A percentile compares a stretch with the other conserved stretches of the same genome.
Evolutionary conservation across 106 monocot species (phyloP).

Genomic region (Allium cepa): DNA sequence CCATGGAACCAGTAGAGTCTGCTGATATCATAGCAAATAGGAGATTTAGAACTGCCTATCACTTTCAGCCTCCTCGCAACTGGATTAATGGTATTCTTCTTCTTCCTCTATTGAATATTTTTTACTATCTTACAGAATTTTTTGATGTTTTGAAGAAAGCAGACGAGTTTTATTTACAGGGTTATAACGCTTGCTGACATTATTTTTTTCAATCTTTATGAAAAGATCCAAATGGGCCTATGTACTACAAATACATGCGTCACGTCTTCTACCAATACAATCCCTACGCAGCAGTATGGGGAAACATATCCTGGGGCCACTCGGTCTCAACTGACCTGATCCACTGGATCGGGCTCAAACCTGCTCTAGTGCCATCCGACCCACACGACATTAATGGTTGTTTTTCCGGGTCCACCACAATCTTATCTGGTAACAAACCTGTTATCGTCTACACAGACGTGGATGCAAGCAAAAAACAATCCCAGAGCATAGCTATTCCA

Average conservation of each 20-base stretch:
- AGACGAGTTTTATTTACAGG: background rate
- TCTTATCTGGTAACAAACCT: conserved; percentile 23
- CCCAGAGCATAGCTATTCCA: conserved; percentile 51
- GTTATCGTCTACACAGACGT: conserved; percentile 54
- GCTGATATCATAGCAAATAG: background rate
- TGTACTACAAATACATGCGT: conserved; percentile 5
- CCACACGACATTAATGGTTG: conserved; percentile 49
- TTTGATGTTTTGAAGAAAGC: background rate
- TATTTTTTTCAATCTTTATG: background rate
- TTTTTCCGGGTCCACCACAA: conserved; percentile 59
- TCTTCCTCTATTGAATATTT: background rate
- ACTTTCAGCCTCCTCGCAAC: background rate
- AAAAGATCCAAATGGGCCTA: background rate
- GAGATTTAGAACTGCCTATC: background rate
- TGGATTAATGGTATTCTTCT: background rate
- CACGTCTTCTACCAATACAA: conserved; percentile 10
- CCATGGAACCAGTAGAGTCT: background rate
- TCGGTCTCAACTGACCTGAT: conserved; percentile 52
- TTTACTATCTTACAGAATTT: background rate
- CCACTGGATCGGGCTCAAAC: conserved; percentile 35
- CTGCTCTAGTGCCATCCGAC: conserved; percentile 19
- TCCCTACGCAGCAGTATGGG: background rate
- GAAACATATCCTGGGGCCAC: conserved; percentile 18
- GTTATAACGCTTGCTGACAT: background rate
- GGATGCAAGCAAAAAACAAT: conserved; percentile 9